Conservation (phyloP, 495 filamentous ascomycete genomes). For the Penicillium pulvis region DNA sequence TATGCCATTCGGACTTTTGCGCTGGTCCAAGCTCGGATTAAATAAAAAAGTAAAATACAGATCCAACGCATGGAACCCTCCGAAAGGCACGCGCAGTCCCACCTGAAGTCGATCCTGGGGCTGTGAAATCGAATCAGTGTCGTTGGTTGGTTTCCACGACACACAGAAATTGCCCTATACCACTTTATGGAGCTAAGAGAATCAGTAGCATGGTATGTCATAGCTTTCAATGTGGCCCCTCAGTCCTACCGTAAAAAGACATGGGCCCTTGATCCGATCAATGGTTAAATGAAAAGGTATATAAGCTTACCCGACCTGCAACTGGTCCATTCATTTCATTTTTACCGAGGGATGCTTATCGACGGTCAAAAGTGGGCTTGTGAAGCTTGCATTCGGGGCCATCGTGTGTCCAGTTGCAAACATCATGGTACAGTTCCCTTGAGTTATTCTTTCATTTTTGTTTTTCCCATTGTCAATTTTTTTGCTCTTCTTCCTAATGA, state of each 20-base stretch:
- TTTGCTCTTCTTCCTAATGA: neutral
- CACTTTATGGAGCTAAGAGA: neutral
- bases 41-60: slow-evolving; percentile 8
- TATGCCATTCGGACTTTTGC: neutral
- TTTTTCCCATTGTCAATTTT: too few species aligned
- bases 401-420: slow-evolving; percentile 69
- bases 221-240: slow-evolving; percentile 19
- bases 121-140: slow-evolving; percentile 24
- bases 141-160: slow-evolving; percentile 9
- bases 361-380: slow-evolving; percentile 88
- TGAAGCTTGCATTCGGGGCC: slow-evolving; percentile 90
- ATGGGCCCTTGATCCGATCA: neutral
- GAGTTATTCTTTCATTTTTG: slow-evolving; percentile 4
- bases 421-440: slow-evolving; percentile 43
- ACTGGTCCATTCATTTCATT: slow-evolving; percentile 22
- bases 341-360: slow-evolving; percentile 66
- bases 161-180: slow-evolving; percentile 12
- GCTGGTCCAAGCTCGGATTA: slow-evolving; percentile 22
- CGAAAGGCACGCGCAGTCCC: slow-evolving; percentile 24
- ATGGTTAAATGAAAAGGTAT: slow-evolving; percentile 8
- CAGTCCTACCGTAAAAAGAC: slow-evolving; percentile 21
- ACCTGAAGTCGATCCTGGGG: slow-evolving; percentile 31
- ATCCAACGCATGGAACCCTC: slow-evolving; percentile 17
- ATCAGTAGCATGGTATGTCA: slow-evolving; percentile 25
- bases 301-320: slow-evolving; percentile 6